Percentiles rank a stretch among this genome's conserved stretches.
Evolutionary conservation across 2,329 filamentous ascomycete species (phyloP).

Genomic region (Colletotrichum sp.): DNA sequence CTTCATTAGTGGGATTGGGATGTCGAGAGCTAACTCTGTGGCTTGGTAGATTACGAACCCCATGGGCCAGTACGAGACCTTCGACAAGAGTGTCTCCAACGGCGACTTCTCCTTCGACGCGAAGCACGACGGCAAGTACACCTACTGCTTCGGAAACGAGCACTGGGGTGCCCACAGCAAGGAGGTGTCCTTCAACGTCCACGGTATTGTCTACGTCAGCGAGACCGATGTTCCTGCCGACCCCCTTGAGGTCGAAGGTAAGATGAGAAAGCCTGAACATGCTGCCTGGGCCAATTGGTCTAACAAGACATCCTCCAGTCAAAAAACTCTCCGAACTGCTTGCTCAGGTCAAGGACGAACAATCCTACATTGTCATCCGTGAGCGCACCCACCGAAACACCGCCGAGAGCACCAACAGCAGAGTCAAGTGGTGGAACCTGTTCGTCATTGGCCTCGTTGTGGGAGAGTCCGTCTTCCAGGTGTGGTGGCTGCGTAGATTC

Average conservation of each 20-base stretch:
- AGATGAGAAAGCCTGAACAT: conserved; percentile 21
- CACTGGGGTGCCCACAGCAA: conserved; percentile 96
- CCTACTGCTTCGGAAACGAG: conserved; percentile 99
- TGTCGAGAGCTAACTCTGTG: conserved; percentile 17
- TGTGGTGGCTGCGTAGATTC: conserved; percentile 99
- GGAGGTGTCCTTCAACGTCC: conserved; percentile 99
- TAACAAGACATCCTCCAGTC: conserved; percentile 56
- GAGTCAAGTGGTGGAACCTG: conserved; percentile 99
- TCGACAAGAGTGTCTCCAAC: conserved; percentile 81
- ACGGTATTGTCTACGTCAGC: conserved; percentile 96
- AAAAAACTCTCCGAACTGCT: conserved; percentile 84
- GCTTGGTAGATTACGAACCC: conserved; percentile 76
- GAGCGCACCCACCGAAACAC: conserved; percentile 98
- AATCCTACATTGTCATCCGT: conserved; percentile 93
- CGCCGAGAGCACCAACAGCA: conserved; percentile 94
- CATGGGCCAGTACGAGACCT: conserved; percentile 73
- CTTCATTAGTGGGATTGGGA: background rate
- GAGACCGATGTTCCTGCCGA: conserved; percentile 85
- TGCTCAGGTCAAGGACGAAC: conserved; percentile 94
- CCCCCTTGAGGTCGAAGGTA: conserved; percentile 90
- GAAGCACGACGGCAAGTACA: conserved; percentile 82
- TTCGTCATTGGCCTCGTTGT: conserved; percentile 91
- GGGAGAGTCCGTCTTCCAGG: conserved; percentile 95
- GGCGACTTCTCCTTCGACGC: conserved; percentile 95
- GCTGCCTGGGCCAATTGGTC: background rate